These are phyloP conservation scores for Blastobotrys illinoisensis DNA, from an alignment of 1,139 yeast species.

Conservation along the genomic window DNA sequence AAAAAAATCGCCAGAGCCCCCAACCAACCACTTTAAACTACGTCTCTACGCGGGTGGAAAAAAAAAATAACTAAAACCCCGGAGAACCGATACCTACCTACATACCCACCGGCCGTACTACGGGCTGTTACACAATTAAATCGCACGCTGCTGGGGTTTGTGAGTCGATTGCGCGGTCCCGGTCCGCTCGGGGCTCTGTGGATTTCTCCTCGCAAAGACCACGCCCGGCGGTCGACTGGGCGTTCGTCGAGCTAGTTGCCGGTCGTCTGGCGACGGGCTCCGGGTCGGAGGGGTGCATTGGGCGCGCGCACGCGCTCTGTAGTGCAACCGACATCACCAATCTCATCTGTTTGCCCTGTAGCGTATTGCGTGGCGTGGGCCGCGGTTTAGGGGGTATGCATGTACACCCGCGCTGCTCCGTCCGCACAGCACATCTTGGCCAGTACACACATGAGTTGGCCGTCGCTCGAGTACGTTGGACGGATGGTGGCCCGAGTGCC, in stretches of 20 bases:
- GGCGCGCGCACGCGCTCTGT: background rate
- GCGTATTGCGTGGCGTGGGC: background rate
- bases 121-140: too few relatives aligned
- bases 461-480: too few relatives aligned
- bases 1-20: background rate
- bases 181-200: too few relatives aligned
- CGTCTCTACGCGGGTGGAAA: background rate
- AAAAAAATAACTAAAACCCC: background rate
- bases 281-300: background rate
- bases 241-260: too few relatives aligned
- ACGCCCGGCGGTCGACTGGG: too few relatives aligned
- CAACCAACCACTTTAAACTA: background rate
- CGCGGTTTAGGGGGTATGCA: background rate
- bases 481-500: too few relatives aligned
- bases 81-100: background rate
- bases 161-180: too few relatives aligned
- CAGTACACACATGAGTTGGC: too few relatives aligned
- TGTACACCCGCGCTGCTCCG: background rate
- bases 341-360: background rate
- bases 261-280: background rate
- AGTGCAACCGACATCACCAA: background rate
- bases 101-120: background rate
- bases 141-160: too few relatives aligned
- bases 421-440: background rate
- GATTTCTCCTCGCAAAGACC: too few relatives aligned